A percentile compares a stretch with the other conserved stretches of the same genome.
phyloP scores from a whole-genome alignment of 2,329 filamentous ascomycete species.

The Coniochaeta sp. region DNA sequence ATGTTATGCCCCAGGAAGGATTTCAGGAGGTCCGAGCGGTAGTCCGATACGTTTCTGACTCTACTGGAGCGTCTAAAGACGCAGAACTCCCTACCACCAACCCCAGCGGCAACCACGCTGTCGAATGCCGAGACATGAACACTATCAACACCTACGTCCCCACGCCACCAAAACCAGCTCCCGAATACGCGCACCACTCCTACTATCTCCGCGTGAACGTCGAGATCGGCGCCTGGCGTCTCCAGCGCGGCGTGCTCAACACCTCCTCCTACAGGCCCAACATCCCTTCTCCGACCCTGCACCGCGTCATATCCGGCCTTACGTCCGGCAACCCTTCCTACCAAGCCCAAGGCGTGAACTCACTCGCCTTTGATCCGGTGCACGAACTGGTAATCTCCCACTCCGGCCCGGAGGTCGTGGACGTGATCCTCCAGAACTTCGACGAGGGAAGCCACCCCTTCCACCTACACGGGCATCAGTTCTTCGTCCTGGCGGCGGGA shows the following conservation, averaged over 20 bases:
- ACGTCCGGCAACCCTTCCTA: constrained; percentile 34
- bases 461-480: constrained; percentile 57
- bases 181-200: constrained; percentile 37
- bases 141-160: constrained; percentile 34
- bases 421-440: constrained; percentile 55
- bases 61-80: background rate
- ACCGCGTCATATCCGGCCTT: constrained; percentile 40
- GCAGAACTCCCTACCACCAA: constrained; percentile 23
- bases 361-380: constrained; percentile 32
- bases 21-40: constrained; percentile 39
- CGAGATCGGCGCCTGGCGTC: constrained; percentile 49
- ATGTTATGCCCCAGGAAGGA: constrained; percentile 32
- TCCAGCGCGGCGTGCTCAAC: constrained; percentile 53
- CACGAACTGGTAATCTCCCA: constrained; percentile 46
- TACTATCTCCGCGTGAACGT: constrained; percentile 51
- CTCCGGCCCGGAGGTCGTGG: constrained; percentile 42
- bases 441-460: constrained; percentile 57
- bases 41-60: constrained; percentile 31
- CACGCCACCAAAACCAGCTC: constrained; percentile 31
- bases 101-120: constrained; percentile 10
- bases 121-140: constrained; percentile 44
- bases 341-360: constrained; percentile 42
- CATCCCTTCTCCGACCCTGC: constrained; percentile 37
- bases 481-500: constrained; percentile 50
- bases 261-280: constrained; percentile 43